Evolutionary conservation across 108 stramenopile genomes (phyloP).

Genomic region (Skeletonema grethae): DNA sequence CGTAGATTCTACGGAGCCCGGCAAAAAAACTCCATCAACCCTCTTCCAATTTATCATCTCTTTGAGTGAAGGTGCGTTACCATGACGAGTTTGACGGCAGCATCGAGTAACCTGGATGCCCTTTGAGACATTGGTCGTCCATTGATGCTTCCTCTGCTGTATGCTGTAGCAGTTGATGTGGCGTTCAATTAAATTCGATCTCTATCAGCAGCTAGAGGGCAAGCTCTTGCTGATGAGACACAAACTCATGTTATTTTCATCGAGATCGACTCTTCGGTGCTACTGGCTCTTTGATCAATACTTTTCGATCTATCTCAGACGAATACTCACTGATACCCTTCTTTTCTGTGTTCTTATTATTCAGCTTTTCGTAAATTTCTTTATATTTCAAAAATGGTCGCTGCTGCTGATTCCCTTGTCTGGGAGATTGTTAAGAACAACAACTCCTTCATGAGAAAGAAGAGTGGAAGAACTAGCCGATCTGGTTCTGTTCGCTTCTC

Average conservation of each 20-base stretch:
- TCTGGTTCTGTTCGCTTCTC: constrained; percentile 86
- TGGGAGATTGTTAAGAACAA: constrained; percentile 91
- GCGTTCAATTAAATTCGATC: not conserved
- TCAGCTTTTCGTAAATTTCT: not conserved
- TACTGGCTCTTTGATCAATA: not conserved
- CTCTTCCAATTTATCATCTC: not conserved
- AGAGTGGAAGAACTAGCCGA: constrained; percentile 87
- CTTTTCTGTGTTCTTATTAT: not conserved
- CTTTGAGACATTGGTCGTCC: not conserved
- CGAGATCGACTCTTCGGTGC: not conserved
- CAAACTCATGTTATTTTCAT: not conserved
- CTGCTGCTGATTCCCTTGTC: constrained; percentile 78
- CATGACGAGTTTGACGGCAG: not conserved
- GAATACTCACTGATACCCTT: not conserved
- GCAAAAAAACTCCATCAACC: not conserved
- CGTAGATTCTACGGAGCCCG: not conserved
- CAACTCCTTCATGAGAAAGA: constrained; percentile 92
- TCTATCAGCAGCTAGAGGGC: not conserved
- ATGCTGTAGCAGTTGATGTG: not conserved
- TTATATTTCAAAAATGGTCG: constrained; percentile 72
- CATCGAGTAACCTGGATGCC: not conserved
- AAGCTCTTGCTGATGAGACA: not conserved
- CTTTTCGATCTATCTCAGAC: not conserved
- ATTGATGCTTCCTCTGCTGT: not conserved
- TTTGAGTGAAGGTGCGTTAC: constrained; percentile 17